Conservation (phyloP, 2,329 filamentous ascomycete genomes). For the Waltergamsia citrina region DNA sequence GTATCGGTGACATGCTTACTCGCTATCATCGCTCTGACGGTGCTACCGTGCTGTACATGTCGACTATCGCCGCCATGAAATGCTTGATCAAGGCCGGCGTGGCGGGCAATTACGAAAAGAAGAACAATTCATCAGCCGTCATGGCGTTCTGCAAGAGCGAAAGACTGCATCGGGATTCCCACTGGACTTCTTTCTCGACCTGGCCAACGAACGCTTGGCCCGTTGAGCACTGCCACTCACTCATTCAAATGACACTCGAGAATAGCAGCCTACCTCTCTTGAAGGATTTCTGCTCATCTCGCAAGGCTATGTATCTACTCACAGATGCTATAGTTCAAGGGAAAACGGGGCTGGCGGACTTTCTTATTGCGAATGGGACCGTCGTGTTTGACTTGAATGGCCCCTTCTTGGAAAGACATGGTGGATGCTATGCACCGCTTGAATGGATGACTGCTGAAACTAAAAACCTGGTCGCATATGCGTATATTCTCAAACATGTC, state of each 20-base stretch:
- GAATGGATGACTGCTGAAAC: background rate
- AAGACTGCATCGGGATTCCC: no score
- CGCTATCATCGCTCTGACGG: background rate
- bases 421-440: background rate
- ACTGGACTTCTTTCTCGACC: no score
- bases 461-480: background rate
- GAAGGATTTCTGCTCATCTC: background rate
- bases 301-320: background rate
- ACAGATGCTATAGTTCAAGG: background rate
- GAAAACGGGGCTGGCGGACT: background rate
- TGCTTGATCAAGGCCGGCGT: conserved; percentile 1
- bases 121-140: background rate
- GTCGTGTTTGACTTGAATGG: background rate
- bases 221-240: background rate
- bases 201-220: background rate
- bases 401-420: background rate
- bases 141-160: background rate
- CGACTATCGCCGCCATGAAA: background rate
- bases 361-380: background rate
- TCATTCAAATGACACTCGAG: background rate
- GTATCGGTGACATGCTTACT: no score
- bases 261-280: background rate
- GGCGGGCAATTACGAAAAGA: background rate
- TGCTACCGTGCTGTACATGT: background rate
- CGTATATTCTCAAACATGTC: conserved; percentile 1